Base-by-base conservation (phyloP, 1,284 basidiomycete species). In the Melampsora larici-populina region DNA sequence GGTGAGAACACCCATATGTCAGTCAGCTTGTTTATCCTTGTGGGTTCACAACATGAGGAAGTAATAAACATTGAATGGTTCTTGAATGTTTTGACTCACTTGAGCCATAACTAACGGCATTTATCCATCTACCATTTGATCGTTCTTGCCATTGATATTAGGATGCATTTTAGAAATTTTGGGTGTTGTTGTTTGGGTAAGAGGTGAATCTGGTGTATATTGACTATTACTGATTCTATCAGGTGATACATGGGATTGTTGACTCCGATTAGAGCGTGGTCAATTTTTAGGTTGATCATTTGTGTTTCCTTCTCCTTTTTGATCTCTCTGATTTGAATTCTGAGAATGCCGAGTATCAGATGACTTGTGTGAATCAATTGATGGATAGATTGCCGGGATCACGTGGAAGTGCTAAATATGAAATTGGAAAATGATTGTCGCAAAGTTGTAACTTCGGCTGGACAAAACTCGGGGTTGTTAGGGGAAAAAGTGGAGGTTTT, bases 91-190 rank as follows among this genome's bases (percentile, higher is more conserved):
- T 24, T 15, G 26, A 48, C 70, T 60, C 58, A 72, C 70, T 29
- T 72, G 55, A 40, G 70, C 70, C 3, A 18, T 63, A n/a, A 72
- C 40, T 6, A 72, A 26, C 2, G 70, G 62, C 46, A 72, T 72
- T 46, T 72, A 55, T 43, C 55, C 58, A 31, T 72, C 70, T 6
- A 58, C 21, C 46, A 46, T 55, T 26, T 24, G 21, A 15, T 72
- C 70, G 29, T 72, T 33, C 24, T 43, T 33, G 18, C 70, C 70
- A 63, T 72, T 62, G 40, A 72, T 72, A n/a, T 72, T 55, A 4
- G 70, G 36, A 24, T 72, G 60, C 36, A 24, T 72, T 48, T 60
- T 18, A 58, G 36, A 36, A 36, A 9, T 36, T 9, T 36, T 36
- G 9, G 36, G 36, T 36, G 36, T 36, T 36, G 5, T 70, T 36